Base-by-base conservation (phyloP, 805 yeast species). In the Myxozyma neotropica region DNA sequence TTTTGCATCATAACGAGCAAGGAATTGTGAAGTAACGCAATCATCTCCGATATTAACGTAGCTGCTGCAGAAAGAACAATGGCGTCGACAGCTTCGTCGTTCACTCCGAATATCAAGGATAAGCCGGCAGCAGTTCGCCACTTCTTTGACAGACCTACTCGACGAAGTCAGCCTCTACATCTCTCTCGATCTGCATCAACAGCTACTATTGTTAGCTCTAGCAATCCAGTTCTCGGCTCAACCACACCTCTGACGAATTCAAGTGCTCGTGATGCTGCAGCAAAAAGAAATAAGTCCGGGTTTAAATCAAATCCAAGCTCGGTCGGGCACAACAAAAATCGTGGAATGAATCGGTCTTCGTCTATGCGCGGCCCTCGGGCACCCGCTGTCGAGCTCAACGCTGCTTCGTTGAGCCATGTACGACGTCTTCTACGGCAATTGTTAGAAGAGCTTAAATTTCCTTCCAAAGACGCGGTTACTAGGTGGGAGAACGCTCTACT, bases 401-500 rank as follows among this genome's bases (percentile, higher is more conserved):
- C 67, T 17, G 63, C 70, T 10, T 54, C 66, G 10, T 74, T 76
- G 36, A 72, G 68, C 13, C 85, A 83, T 59, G 76, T 87, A 42
- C 75, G 77, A n/a, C 74, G 76, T 1, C 70, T 88, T 10, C 69
- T 88, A 13, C 72, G 69, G 6, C 95, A 89, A 70, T 79, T 84
- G 13, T 74, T 89, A 43, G 74, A 75, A 3, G 93, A 87, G 68
- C 85, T 87, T 64, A 80, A 77, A 2, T 75, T 88, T 2, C 48
- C 60, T 2, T 24, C 46, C 10, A 45, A 57, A 13, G 74, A 74
- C 2, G 72, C 80, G 45, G 71, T 74, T 7, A 79, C 76, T 0
- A 70, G 73, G n/a, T 94, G 98, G 98, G 74, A 76, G 1, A 66
- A 68, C 0, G 78, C 80, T 0, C 70, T 93, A 4, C 73, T 78